phyloP scores from a whole-genome alignment of 1,284 basidiomycete genomes.

The Trichosporon sp. region DNA sequence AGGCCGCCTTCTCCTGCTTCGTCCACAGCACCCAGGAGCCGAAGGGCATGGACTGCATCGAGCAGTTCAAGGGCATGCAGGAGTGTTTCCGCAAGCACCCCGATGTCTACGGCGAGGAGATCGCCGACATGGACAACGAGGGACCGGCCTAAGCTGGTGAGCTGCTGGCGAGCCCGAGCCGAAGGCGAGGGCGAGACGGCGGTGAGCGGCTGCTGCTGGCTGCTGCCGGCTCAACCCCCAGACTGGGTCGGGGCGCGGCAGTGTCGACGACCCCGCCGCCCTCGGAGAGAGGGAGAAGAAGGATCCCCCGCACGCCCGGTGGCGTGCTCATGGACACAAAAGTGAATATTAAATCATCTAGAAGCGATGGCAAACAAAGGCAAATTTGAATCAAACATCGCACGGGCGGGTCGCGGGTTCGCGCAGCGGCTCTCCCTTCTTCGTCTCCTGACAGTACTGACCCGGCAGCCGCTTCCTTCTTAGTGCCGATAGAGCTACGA shows the following conservation, averaged over 20 bases:
- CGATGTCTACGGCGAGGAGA: slow-evolving; percentile 83
- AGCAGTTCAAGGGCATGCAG: slow-evolving; percentile 98
- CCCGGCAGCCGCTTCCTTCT: too few species aligned
- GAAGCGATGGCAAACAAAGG: neutral
- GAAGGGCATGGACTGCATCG: slow-evolving; percentile 97
- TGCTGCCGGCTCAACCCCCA: too few species aligned
- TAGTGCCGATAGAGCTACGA: too few species aligned
- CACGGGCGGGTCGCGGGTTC: too few species aligned
- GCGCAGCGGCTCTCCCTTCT: too few species aligned
- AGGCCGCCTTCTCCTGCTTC: slow-evolving; percentile 96
- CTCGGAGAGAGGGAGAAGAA: too few species aligned
- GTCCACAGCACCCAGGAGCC: slow-evolving; percentile 92
- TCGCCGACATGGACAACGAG: slow-evolving; percentile 18
- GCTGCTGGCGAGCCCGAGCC: neutral
- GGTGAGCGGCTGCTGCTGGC: too few species aligned
- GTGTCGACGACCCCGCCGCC: too few species aligned
- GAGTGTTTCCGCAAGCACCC: slow-evolving; percentile 96
- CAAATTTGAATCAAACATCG: neutral
- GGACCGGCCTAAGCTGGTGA: neutral
- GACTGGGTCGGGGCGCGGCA: too few species aligned
- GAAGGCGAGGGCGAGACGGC: too few species aligned
- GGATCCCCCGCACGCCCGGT: too few species aligned
- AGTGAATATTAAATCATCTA: neutral
- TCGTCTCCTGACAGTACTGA: too few species aligned
- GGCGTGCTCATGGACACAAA: neutral